phyloP scores from a whole-genome alignment of 108 stramenopile genomes.

The Heterococcus sp. region DNA sequence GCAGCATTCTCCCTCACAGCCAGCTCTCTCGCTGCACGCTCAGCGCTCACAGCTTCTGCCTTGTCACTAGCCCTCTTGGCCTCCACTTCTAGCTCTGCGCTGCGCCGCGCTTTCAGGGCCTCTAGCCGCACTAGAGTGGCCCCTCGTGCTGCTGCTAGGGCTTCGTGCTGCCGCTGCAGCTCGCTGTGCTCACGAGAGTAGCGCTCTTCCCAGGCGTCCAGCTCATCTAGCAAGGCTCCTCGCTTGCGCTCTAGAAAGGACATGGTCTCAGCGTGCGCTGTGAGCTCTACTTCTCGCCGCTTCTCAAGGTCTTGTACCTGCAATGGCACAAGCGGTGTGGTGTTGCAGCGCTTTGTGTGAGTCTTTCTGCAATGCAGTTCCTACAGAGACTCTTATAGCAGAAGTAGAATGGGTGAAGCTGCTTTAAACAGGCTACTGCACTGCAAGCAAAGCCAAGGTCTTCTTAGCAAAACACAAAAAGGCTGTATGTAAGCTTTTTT shows the following conservation, averaged over 20 bases:
- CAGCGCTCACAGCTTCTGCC: constrained; percentile 7
- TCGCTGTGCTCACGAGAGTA: not conserved
- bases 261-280: constrained; percentile 51
- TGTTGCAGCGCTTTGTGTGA: too few relatives aligned
- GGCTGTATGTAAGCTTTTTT: not conserved
- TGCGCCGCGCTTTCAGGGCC: not conserved
- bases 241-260: constrained; percentile 54
- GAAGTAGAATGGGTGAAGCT: not conserved
- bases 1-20: constrained; percentile 11
- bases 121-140: not conserved
- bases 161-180: not conserved
- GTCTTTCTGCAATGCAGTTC: too few relatives aligned
- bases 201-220: constrained; percentile 47
- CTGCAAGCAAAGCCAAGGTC: not conserved
- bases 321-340: too few relatives aligned
- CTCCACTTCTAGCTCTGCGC: constrained; percentile 1
- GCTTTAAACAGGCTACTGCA: not conserved
- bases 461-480: not conserved
- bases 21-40: not conserved
- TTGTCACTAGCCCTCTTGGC: not conserved
- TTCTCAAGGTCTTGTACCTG: constrained; percentile 47
- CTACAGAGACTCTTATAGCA: too few relatives aligned
- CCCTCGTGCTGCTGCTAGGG: not conserved
- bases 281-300: constrained; percentile 12
- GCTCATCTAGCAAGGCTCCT: constrained; percentile 25